A percentile compares a stretch with the other conserved stretches of the same genome.
Conservation (phyloP, 805 yeast species). For the Wickerhamiella bombiphila region DNA sequence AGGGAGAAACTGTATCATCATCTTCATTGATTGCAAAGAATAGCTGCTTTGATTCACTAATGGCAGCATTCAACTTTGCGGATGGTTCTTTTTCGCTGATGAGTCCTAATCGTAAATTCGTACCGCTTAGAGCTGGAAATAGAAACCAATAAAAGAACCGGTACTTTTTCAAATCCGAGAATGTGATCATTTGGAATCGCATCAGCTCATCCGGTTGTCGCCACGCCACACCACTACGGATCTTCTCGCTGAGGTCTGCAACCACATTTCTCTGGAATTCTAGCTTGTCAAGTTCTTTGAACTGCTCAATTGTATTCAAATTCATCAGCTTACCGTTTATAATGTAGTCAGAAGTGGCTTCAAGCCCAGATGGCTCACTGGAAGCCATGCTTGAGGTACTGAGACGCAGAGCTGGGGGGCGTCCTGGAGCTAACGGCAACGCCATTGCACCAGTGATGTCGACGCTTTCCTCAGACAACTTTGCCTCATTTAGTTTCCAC, state of each 20-base stretch:
- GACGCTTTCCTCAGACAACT: constrained; percentile 39
- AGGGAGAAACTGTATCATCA: not conserved
- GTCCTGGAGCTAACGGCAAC: constrained; percentile 20
- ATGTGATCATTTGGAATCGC: constrained; percentile 43
- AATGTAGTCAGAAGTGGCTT: constrained; percentile 3
- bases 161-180: constrained; percentile 81
- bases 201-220: constrained; percentile 30
- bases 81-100: not conserved
- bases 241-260: constrained; percentile 19
- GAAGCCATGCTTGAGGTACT: constrained; percentile 19
- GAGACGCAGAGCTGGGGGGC: constrained; percentile 24
- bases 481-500: constrained; percentile 57
- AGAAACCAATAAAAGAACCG: constrained; percentile 83
- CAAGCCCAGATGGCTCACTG: constrained; percentile 22
- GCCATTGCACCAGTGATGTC: constrained; percentile 28
- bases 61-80: constrained; percentile 2
- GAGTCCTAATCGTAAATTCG: constrained; percentile 14
- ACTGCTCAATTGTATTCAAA: constrained; percentile 75
- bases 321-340: constrained; percentile 36
- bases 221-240: constrained; percentile 25
- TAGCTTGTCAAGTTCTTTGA: constrained; percentile 53
- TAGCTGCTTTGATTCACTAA: constrained; percentile 2
- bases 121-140: constrained; percentile 44
- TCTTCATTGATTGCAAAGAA: constrained; percentile 5
- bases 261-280: constrained; percentile 35